Evolutionary conservation across 495 filamentous ascomycete genomes (phyloP).

Genomic region (Penicillium fimorum): DNA sequence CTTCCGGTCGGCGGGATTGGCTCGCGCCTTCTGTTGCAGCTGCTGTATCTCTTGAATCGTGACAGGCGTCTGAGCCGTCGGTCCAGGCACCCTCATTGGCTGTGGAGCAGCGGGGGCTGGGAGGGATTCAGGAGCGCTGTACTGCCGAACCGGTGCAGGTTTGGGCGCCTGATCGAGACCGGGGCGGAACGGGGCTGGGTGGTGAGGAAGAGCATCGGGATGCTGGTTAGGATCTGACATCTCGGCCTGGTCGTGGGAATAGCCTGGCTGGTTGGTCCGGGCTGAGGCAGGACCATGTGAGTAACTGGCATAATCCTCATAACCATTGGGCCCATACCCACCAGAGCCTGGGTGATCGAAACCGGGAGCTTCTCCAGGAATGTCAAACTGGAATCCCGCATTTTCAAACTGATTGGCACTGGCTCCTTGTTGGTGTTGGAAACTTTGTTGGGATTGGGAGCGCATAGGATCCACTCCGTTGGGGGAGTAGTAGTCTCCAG

Average conservation of each 20-base stretch:
- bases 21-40: constrained; percentile 63
- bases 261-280: constrained; percentile 23
- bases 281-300: constrained; percentile 27
- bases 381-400: constrained; percentile 63
- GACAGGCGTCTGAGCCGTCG: constrained; percentile 51
- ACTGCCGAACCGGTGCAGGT: constrained; percentile 73
- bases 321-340: constrained; percentile 15
- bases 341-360: constrained; percentile 36
- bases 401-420: constrained; percentile 54
- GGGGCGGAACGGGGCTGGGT: constrained; percentile 77
- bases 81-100: constrained; percentile 27
- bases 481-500: constrained; percentile 35
- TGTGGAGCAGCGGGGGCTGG: constrained; percentile 36
- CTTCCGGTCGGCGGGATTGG: constrained; percentile 67
- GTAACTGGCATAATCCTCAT: constrained; percentile 11
- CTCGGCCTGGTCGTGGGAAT: constrained; percentile 18
- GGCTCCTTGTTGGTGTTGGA: constrained; percentile 51
- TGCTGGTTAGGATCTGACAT: constrained; percentile 40
- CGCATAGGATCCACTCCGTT: constrained; percentile 41
- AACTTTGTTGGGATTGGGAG: constrained; percentile 67
- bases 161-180: constrained; percentile 63
- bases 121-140: constrained; percentile 42
- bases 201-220: constrained; percentile 66
- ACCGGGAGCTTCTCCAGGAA: constrained; percentile 57
- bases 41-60: constrained; percentile 75